Percentiles rank a stretch among this genome's conserved stretches.
Evolutionary conservation across 306 rosid genomes (phyloP).

Genomic region (Elaeagnus macrophylla): DNA sequence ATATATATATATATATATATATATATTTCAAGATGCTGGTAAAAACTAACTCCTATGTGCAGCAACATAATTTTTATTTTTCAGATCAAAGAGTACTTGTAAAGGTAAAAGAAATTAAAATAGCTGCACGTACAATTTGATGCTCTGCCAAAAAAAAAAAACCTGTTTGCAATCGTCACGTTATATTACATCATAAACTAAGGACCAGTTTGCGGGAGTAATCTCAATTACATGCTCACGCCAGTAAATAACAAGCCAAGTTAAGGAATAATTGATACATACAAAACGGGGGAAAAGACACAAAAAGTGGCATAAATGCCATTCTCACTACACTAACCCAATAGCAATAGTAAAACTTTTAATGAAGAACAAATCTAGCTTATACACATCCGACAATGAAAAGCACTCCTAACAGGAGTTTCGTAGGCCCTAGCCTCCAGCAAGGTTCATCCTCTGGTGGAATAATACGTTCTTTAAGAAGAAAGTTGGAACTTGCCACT

Average conservation of each 20-base stretch:
- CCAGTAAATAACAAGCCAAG: conserved; percentile 31
- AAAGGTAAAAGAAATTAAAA: no score
- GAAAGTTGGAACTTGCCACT: conserved; percentile 96
- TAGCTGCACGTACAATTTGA: no score
- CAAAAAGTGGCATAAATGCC: conserved; percentile 17
- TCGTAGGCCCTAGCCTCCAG: conserved; percentile 19
- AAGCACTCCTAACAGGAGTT: no score
- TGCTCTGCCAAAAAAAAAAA: no score
- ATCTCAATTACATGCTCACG: conserved; percentile 39
- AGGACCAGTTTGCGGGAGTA: conserved; percentile 13
- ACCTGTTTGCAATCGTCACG: no score
- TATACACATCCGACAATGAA: conserved; percentile 28
- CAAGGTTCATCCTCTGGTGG: conserved; percentile 16
- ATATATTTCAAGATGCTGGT: no score
- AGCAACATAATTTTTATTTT: no score
- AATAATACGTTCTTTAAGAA: conserved; percentile 33
- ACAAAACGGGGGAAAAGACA: conserved; percentile 21
- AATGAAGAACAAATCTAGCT: conserved; percentile 37
- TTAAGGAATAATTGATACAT: conserved; percentile 40
- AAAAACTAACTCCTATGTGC: no score
- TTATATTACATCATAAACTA: no score
- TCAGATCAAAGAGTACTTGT: no score
- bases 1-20: no score
- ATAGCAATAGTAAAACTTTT: conserved; percentile 29
- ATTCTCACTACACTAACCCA: conserved; percentile 25